Conservation (phyloP, 2,329 filamentous ascomycete genomes). For the Mariannaea sp. region DNA sequence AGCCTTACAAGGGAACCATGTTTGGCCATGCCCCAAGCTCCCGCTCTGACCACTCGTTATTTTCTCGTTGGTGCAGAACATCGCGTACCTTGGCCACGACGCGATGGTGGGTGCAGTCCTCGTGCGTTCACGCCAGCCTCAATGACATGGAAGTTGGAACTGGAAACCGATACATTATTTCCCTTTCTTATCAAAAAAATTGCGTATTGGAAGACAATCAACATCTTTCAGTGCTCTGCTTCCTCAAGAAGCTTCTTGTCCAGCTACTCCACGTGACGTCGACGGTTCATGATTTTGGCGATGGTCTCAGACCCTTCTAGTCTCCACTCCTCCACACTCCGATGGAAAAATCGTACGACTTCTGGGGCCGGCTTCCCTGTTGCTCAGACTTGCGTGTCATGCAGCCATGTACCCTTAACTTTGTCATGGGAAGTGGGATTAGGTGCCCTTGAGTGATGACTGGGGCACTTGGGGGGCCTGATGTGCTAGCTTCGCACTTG, state of each 20-base stretch:
- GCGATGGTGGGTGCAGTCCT: too few species aligned
- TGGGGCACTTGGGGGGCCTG: not conserved
- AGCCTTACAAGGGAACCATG: conserved; percentile 14
- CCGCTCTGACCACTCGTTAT: conserved; percentile 1
- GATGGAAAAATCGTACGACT: conserved; percentile 12
- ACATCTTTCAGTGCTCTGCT: not conserved
- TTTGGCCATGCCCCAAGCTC: not conserved
- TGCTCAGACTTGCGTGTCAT: not conserved
- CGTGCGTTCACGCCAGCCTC: too few species aligned
- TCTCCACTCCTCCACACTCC: conserved; percentile 13
- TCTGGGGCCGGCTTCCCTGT: conserved; percentile 7
- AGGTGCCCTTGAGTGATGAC: not conserved
- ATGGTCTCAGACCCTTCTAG: conserved; percentile 4
- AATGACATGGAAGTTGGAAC: too few species aligned
- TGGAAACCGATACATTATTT: too few species aligned
- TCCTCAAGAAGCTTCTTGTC: not conserved
- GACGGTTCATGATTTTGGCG: conserved; percentile 1
- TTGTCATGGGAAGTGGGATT: not conserved
- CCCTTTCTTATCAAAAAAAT: too few species aligned
- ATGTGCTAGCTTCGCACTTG: not conserved
- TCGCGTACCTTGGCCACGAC: not conserved
- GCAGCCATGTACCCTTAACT: not conserved
- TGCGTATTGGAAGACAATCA: too few species aligned
- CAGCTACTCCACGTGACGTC: conserved; percentile 9
- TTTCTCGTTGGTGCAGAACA: conserved; percentile 5